Percentiles rank a stretch among this genome's conserved stretches.
Conservation (phyloP, 1,139 yeast species). For the Yamadazyma buinensis region DNA sequence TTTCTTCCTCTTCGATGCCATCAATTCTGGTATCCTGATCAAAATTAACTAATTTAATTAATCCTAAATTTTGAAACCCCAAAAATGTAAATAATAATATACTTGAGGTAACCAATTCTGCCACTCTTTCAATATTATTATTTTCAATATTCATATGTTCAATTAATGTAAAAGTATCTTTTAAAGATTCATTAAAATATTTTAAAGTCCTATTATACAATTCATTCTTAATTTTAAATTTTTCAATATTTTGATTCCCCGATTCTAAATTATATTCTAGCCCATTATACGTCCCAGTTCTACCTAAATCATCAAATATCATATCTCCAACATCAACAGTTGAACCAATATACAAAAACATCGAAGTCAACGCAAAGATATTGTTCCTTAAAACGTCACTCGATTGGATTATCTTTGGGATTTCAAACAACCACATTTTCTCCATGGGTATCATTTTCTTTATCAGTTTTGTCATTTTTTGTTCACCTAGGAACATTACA, state of each 20-base stretch:
- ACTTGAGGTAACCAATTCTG: constrained; percentile 22
- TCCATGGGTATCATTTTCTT: constrained; percentile 3
- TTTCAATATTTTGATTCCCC: too few species aligned
- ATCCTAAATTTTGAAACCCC: constrained; percentile 26
- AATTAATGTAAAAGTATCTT: constrained; percentile 6
- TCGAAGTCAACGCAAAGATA: constrained; percentile 5
- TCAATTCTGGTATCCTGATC: constrained; percentile 17
- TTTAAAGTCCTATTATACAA: constrained; percentile 14
- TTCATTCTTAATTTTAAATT: background rate
- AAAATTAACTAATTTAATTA: constrained; percentile 23
- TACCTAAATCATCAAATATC: constrained; percentile 6
- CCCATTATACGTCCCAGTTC: constrained; percentile 1
- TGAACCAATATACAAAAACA: constrained; percentile 1
- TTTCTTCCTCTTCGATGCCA: constrained; percentile 8
- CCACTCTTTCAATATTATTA: constrained; percentile 10
- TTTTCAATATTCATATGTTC: constrained; percentile 5
- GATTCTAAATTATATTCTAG: background rate
- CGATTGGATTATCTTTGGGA: constrained; percentile 18
- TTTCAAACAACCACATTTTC: constrained; percentile 20
- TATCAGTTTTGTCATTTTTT: background rate
- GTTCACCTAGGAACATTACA: constrained; percentile 1
- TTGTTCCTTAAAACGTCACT: constrained; percentile 3
- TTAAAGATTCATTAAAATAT: constrained; percentile 19
- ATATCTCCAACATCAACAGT: constrained; percentile 1
- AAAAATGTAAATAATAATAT: constrained; percentile 25